Evolutionary conservation across 2,329 filamentous ascomycete species (phyloP), one percentile per base, ranked within the genome.

Genomic region (Zymoseptoria pseudotritici): DNA sequence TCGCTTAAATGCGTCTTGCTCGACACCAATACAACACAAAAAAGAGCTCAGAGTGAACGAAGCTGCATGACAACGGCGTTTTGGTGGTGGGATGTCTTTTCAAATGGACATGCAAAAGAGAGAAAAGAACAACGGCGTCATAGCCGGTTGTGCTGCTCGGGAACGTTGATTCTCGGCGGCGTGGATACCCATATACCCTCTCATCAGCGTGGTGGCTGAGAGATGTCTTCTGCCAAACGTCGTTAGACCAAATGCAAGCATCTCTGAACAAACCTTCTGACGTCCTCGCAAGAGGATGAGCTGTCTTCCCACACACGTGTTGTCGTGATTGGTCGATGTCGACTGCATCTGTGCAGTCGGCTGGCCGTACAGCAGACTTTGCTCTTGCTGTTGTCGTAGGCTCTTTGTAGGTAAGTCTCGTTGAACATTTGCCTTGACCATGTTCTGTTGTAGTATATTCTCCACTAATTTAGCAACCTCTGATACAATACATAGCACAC

Each of bases 1-100:
- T 97, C 76, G 92, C 91, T 81, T 97, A 89, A 84, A 74, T 70
- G 71, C 46, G 21, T 56, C 20, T 59, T 53, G 58, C 54, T 46
- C 36, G 36, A n/a, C 20, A 26, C 22, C 24, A n/a, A 50, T 31
- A 53, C 52, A 60, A 63, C 58, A 56, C 50, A 54, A 59, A 57
- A 58, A 29, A 57, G 55, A 50, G 59, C 46, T 46, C 36, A 46
- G 36, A 46, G 36, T 46, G 36, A 46, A 6, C 13, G 17, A 42
- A 46, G 31, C 52, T 65, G 57, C 60, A 64, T 61, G 61, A 60
- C 17, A n/a, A 54, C 46, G 60, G 60, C 58, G 57, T 61, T 59
- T 54, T 11, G 36, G 36, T 4, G 36, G 36, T 46, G 36, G 36
- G 55, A 49, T 42, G 52, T 61, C 55, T 58, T 17, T 29, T 46